Percentiles rank a stretch among this genome's conserved stretches.
phyloP scores from a whole-genome alignment of 1,284 basidiomycete species.

The Trichosporon inkin region DNA sequence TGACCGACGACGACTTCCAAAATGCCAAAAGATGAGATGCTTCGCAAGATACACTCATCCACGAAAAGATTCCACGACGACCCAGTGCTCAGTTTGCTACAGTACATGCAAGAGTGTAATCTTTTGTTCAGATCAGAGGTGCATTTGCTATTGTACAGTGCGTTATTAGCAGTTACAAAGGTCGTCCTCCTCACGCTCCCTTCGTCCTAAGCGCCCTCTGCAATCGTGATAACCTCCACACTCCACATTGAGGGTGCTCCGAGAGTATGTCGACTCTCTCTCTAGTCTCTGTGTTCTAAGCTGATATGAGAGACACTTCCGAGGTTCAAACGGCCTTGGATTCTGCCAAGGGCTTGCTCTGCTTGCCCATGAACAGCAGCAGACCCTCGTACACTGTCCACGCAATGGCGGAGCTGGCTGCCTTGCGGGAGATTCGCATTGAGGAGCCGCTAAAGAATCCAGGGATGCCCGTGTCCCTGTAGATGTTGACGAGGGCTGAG shows the following conservation, averaged over 20 bases:
- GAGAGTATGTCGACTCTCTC: neutral
- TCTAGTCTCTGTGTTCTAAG: neutral
- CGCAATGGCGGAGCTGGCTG: conserved; percentile 82
- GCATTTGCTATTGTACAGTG: conserved; percentile 7
- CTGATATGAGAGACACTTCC: neutral
- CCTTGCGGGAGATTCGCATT: conserved; percentile 77
- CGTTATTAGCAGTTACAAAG: conserved; percentile 3
- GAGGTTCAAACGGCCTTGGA: neutral
- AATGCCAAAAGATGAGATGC: neutral
- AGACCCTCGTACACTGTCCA: conserved; percentile 89
- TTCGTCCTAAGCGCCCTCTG: neutral
- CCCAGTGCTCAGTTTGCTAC: neutral
- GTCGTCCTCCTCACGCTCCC: neutral
- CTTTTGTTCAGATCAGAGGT: conserved; percentile 4
- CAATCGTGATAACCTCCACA: too few relatives aligned
- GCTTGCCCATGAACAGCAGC: conserved; percentile 52
- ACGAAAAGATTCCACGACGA: neutral
- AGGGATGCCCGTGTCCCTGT: conserved; percentile 66
- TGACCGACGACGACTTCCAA: neutral
- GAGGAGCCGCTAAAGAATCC: conserved; percentile 85
- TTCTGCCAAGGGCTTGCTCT: neutral
- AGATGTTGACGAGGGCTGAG: conserved; percentile 63
- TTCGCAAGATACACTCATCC: neutral
- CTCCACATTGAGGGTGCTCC: too few relatives aligned
- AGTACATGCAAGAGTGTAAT: conserved; percentile 2